phyloP scores from a whole-genome alignment of 768 basidiomycete species.

The Phanerodontia chrysosporium region DNA sequence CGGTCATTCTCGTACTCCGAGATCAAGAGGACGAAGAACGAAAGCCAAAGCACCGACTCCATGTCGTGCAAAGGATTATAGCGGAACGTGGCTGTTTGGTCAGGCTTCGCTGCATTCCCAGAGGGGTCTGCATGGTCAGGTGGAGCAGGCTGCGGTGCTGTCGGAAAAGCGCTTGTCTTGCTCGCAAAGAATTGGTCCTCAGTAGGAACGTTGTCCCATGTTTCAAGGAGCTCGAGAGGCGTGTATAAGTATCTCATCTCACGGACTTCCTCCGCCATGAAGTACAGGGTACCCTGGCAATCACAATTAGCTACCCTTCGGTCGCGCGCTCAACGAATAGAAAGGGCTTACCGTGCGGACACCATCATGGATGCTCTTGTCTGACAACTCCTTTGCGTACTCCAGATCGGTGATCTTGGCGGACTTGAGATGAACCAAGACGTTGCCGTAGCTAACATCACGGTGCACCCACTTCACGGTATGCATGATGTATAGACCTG shows the following conservation, averaged over 20 bases:
- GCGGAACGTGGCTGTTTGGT: neutral
- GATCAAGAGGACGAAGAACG: neutral
- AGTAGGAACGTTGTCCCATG: too few species aligned
- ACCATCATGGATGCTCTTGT: neutral
- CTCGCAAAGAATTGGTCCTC: too few species aligned
- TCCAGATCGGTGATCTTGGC: constrained; percentile 4
- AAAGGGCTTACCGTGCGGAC: constrained; percentile 4
- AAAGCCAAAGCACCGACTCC: neutral
- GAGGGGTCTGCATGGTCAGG: too few species aligned
- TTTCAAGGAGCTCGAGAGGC: too few species aligned
- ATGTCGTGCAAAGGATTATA: neutral
- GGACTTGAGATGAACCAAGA: neutral
- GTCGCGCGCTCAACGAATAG: neutral
- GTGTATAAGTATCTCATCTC: neutral
- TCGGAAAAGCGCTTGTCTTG: too few species aligned
- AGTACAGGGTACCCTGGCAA: neutral
- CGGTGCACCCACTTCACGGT: neutral
- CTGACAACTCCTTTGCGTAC: neutral
- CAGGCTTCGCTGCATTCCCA: neutral
- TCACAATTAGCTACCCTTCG: neutral
- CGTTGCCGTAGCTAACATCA: constrained; percentile 2
- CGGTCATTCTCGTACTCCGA: neutral
- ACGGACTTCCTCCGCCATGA: neutral
- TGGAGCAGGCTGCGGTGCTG: too few species aligned
- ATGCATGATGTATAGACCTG: neutral